These are phyloP conservation scores for Zygotorulaspora mrakii DNA, from an alignment of 1,139 yeast species.

Conservation along the genomic window DNA sequence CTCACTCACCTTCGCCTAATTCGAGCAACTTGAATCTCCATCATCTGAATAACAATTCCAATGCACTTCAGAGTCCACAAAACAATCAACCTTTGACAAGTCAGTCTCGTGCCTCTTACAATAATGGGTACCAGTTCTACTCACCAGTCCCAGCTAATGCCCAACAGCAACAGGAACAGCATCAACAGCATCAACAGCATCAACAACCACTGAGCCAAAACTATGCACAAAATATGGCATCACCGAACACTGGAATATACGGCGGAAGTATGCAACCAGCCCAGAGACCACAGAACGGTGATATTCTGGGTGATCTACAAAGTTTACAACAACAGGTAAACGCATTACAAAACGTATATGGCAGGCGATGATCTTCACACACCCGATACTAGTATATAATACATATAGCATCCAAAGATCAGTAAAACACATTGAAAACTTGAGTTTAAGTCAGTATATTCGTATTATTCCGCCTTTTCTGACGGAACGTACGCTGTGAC, in stretches of 20 bases:
- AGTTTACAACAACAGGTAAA: constrained; percentile 66
- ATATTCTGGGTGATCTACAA: constrained; percentile 57
- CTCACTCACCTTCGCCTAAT: constrained; percentile 29
- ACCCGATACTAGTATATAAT: not conserved
- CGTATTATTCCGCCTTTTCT: not conserved
- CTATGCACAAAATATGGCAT: not conserved
- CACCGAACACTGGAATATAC: constrained; percentile 10
- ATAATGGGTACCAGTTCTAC: constrained; percentile 13
- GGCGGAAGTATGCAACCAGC: constrained; percentile 27
- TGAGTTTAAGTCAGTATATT: not conserved
- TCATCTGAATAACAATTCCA: constrained; percentile 11
- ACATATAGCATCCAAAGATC: not conserved
- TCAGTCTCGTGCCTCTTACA: constrained; percentile 16
- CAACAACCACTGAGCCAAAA: constrained; percentile 12
- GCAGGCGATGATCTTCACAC: constrained; percentile 14
- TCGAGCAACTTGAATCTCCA: constrained; percentile 20
- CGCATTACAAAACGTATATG: constrained; percentile 36
- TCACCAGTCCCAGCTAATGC: constrained; percentile 11
- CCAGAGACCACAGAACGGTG: constrained; percentile 41
- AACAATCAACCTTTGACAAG: constrained; percentile 18
- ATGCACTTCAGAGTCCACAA: constrained; percentile 13
- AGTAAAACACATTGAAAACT: not conserved
- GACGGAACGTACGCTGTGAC: constrained; percentile 1
- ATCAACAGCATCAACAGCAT: constrained; percentile 12
- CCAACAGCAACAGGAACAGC: constrained; percentile 22